phyloP scores from a whole-genome alignment of 179 eudicot species.

The Spergularia azorica region DNA sequence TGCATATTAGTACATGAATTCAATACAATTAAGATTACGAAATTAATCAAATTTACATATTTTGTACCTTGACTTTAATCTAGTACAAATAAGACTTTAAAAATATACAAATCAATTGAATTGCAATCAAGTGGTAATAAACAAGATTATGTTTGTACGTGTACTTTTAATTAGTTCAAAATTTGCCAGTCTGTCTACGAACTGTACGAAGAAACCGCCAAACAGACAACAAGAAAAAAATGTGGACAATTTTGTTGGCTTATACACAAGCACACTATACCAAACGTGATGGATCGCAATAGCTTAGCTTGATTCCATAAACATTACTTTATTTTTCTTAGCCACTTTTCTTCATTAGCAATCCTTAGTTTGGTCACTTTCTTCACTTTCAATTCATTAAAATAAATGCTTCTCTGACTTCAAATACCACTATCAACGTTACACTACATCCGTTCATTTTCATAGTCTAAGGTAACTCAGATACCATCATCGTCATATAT shows the following conservation, averaged over 20 bases:
- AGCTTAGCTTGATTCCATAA: conserved; percentile 34
- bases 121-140: too few relatives aligned
- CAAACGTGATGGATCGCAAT: conserved; percentile 30
- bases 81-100: too few relatives aligned
- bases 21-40: too few relatives aligned
- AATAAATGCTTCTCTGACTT: conserved; percentile 22
- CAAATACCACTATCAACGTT: conserved; percentile 8
- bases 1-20: too few relatives aligned
- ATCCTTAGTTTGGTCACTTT: conserved; percentile 18
- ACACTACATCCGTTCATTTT: neutral
- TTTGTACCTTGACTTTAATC: too few relatives aligned
- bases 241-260: conserved; percentile 15
- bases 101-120: too few relatives aligned
- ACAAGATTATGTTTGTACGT: too few relatives aligned
- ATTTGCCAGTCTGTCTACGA: too few relatives aligned
- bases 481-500: too few relatives aligned
- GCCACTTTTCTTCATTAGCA: conserved; percentile 29
- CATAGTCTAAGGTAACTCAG: neutral
- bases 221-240: neutral
- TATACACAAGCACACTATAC: conserved; percentile 16
- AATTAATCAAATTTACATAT: too few relatives aligned
- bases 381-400: conserved; percentile 24
- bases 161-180: too few relatives aligned
- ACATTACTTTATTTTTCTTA: conserved; percentile 5
- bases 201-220: too few relatives aligned